These are phyloP conservation scores for Aspergillus sp. DNA, from an alignment of 2,329 filamentous ascomycete species.

Conservation along the genomic window DNA sequence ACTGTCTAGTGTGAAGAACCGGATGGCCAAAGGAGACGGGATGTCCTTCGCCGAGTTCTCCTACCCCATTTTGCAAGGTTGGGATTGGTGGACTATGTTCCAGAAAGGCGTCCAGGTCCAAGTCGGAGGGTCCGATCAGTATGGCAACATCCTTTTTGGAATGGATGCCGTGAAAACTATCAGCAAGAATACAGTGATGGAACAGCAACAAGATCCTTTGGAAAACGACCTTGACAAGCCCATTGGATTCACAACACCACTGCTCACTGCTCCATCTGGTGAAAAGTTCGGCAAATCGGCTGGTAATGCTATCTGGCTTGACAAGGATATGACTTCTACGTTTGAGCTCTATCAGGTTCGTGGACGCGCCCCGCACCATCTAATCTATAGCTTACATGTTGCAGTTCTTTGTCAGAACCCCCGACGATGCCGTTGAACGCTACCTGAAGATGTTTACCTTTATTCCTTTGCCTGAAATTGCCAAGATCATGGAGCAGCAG, in stretches of 20 bases:
- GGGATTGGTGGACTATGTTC: constrained; percentile 94
- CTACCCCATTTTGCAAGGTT: constrained; percentile 90
- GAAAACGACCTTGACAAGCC: constrained; percentile 50
- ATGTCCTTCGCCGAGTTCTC: constrained; percentile 93
- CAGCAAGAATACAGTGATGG: constrained; percentile 46
- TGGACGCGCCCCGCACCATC: background rate
- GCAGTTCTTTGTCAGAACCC: constrained; percentile 78
- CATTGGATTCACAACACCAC: constrained; percentile 84
- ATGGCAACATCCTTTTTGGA: constrained; percentile 90
- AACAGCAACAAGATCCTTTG: constrained; percentile 39
- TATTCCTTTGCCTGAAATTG: constrained; percentile 69
- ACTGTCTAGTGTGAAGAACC: constrained; percentile 67
- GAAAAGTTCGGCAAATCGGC: constrained; percentile 94
- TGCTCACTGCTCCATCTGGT: constrained; percentile 81
- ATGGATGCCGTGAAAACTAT: constrained; percentile 81
- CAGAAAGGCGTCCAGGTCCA: constrained; percentile 73
- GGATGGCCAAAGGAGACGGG: constrained; percentile 80
- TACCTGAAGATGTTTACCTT: constrained; percentile 92
- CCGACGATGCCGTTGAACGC: constrained; percentile 77
- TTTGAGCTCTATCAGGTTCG: constrained; percentile 79
- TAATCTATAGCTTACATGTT: constrained; percentile 17
- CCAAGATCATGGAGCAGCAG: constrained; percentile 67
- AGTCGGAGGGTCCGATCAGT: constrained; percentile 94
- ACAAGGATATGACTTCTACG: constrained; percentile 71
- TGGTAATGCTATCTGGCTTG: constrained; percentile 92